A percentile compares a stretch with the other conserved stretches of the same genome.
Evolutionary conservation across 1,284 basidiomycete species (phyloP).

Genomic region (Apiotrichum laibachii): DNA sequence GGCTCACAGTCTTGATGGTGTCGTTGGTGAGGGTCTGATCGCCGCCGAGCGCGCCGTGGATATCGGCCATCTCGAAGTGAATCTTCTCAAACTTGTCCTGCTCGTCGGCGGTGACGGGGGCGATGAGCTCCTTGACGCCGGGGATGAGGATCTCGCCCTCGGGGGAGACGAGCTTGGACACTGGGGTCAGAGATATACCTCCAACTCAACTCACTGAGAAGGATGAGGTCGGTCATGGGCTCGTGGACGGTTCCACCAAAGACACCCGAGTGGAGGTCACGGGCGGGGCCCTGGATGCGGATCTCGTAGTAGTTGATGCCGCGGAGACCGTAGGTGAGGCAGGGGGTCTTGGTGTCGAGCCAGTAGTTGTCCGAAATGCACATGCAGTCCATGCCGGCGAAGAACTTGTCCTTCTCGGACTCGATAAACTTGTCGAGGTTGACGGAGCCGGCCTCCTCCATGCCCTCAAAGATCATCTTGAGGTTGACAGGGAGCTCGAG

Average conservation of each 20-base stretch:
- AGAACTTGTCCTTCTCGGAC: conserved; percentile 77
- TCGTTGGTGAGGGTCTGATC: conserved; percentile 73
- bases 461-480: conserved; percentile 93
- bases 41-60: conserved; percentile 76
- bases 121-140: conserved; percentile 85
- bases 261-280: conserved; percentile 88
- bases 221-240: conserved; percentile 63
- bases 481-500: conserved; percentile 89
- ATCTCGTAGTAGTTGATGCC: conserved; percentile 89
- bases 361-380: conserved; percentile 69
- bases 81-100: conserved; percentile 67
- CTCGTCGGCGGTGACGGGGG: conserved; percentile 73
- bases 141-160: conserved; percentile 84
- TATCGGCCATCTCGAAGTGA: conserved; percentile 68
- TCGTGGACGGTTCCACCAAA: conserved; percentile 88
- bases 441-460: conserved; percentile 96
- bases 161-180: conserved; percentile 75
- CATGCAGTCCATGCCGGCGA: conserved; percentile 87
- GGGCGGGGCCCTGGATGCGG: conserved; percentile 75
- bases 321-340: conserved; percentile 59
- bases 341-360: conserved; percentile 54
- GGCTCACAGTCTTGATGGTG: conserved; percentile 65
- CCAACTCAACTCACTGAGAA: conserved; percentile 45
- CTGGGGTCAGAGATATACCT: conserved; percentile 26
- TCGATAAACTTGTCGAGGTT: conserved; percentile 88